Percentiles rank a stretch among this genome's conserved stretches.
Evolutionary conservation across 2,329 filamentous ascomycete genomes (phyloP).

Genomic region (Ophiostoma perfectum): DNA sequence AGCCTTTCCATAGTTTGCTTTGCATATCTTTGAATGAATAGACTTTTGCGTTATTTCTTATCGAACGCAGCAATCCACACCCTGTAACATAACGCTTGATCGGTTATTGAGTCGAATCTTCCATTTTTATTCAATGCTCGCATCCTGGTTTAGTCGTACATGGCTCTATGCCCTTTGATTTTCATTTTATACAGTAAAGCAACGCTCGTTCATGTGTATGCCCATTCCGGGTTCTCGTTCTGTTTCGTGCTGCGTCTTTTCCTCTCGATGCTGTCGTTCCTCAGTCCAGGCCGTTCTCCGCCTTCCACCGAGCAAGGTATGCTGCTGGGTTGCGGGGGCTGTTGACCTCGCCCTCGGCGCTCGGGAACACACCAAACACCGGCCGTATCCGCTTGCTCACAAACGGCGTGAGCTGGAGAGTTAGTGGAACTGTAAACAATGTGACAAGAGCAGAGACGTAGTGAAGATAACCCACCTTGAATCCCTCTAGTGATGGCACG

Average conservation of each 20-base stretch:
- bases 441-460: not conserved
- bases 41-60: not conserved
- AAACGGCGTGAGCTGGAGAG: conserved; percentile 69
- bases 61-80: not conserved
- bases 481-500: conserved; percentile 60
- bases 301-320: conserved; percentile 63
- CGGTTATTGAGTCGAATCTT: not conserved
- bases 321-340: conserved; percentile 57
- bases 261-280: not conserved
- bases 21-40: not conserved
- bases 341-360: conserved; percentile 46
- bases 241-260: not conserved
- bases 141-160: conserved; percentile 5
- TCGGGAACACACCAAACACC: conserved; percentile 37
- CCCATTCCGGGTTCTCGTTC: not conserved
- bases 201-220: conserved; percentile 17
- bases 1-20: not conserved
- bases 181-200: conserved; percentile 14
- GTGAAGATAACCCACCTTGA: conserved; percentile 52
- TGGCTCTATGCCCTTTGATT: not conserved
- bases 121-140: not conserved
- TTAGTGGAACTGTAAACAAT: conserved; percentile 19
- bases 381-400: conserved; percentile 57
- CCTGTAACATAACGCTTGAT: not conserved
- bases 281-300: conserved; percentile 57